phyloP scores from a whole-genome alignment of 2,329 filamentous ascomycete genomes.

The Xylariaceae sp. region DNA sequence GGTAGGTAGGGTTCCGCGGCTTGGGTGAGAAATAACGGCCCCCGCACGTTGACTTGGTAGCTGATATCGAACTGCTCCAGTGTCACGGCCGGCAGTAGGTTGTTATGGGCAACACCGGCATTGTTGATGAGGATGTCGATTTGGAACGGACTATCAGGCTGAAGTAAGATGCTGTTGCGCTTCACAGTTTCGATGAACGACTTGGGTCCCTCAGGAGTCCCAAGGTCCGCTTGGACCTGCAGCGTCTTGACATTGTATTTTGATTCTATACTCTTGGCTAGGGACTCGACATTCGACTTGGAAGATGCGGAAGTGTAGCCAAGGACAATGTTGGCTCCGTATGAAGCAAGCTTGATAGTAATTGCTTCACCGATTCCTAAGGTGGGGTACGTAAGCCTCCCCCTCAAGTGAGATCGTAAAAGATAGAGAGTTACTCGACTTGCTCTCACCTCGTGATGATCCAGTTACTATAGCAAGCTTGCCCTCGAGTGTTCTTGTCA shows the following conservation, averaged over 20 bases:
- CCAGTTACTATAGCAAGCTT: constrained; percentile 78
- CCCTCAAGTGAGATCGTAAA: background rate
- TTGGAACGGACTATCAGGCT: constrained; percentile 48
- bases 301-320: constrained; percentile 59
- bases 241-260: constrained; percentile 58
- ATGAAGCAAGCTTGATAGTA: constrained; percentile 65
- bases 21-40: constrained; percentile 73
- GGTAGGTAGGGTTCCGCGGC: constrained; percentile 67
- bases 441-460: constrained; percentile 64
- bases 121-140: constrained; percentile 88
- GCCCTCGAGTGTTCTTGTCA: constrained; percentile 53
- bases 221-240: constrained; percentile 67
- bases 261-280: constrained; percentile 56
- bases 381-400: background rate
- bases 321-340: constrained; percentile 65
- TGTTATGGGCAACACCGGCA: constrained; percentile 67
- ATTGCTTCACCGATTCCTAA: constrained; percentile 67
- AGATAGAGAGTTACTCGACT: background rate
- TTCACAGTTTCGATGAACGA: constrained; percentile 53
- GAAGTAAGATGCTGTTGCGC: constrained; percentile 50
- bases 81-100: constrained; percentile 58
- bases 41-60: constrained; percentile 78
- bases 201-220: constrained; percentile 55
- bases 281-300: constrained; percentile 46
- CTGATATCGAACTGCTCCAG: constrained; percentile 62